Base-by-base conservation (phyloP, 371 early-diverging fungal species). In the Apophysomyces elegans region DNA sequence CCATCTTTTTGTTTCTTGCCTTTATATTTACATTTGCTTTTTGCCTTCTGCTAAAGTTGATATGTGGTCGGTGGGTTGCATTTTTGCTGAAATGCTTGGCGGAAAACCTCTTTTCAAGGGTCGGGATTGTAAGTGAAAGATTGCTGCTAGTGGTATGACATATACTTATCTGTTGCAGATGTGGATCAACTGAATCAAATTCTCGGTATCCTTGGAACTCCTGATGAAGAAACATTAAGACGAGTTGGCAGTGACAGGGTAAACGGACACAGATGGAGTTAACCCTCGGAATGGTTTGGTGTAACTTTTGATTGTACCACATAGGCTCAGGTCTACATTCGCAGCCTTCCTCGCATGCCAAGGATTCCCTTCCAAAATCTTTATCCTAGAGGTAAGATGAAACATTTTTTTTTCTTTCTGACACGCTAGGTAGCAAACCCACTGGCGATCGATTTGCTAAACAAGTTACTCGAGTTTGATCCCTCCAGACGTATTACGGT, bases 131-230 rank as follows among this genome's bases (percentile, higher is more conserved):
- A 83, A 80, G 83, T 73, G 41, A 56, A 37, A 45, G 56, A 50
- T 36, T 59, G 32, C n/a, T 58, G n/a, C 36, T 16, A n/a, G 2
- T 8, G n/a, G 14, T 11, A 21, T 1, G 39, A 7, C 35, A 4
- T 58, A 56, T 36, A 26, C 13, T 41, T 38, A 37, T 2, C 44
- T 26, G 1, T 41, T 58, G 4, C 50, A 84, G 86, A 99, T 73
- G 95, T 99, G 16, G 97, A 99, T 76, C 99, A 99, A 79, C 79
- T 99, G 68, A 98, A 99, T 76, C 94, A 97, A 80, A 99, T 99
- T 67, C 88, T 99, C 63, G 86, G 88, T 66, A 94, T 96, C 37
- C 84, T 99, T 41, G 99, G 99, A 45, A 99, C 99, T 0, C 99
- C 99, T 21, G 95, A 94, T 70, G 97, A 96, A 72, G 95, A 91